Base-by-base conservation (phyloP, 257 asterid genomes). In the Perilla frutescens region DNA sequence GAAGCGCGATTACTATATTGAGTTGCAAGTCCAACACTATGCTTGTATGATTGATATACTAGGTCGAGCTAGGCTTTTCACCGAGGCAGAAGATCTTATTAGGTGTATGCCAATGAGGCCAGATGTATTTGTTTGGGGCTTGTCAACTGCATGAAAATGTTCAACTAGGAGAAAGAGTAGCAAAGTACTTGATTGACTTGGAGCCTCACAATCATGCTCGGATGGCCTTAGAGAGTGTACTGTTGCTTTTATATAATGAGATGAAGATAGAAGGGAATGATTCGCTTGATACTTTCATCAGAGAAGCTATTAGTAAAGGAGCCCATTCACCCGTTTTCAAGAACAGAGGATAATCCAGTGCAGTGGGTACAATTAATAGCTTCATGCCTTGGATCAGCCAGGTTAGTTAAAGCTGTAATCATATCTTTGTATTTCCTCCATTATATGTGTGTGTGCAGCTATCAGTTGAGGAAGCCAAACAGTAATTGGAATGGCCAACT, bases 101-200 rank as follows among this genome's bases (percentile, higher is more conserved):
- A 62, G 70, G n/a, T 78, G 78, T 51, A 89, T 91, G 96, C 88
- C 93, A 5, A 79, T 85, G 90, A 76, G 80, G 77, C 91, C 96
- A 7, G 96, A 91, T 76, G 88, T 81, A 72, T 91, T 60, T 51
- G 93, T 89, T 47, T 91, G 92, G 96, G 93, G 97, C 93, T 7
- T 91, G 97, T 74, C 96, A 88, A 80, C 73, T 86, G 83, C 93
- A 91, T 53, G 88, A 83, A 60, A 84, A 86, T 68, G 81, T 89
- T 31, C 62, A 68, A 41, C 73, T 89, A 51, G 97, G 96, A 68
- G 96, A 88, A 72, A 85, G 68, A 53, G 82, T 91, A 11, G 90
- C 93, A 6, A 75, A 62, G 62, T 8, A 57, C 71, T 81, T 91
- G 86, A 87, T 91, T 77, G 70, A 66, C 13, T 57, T 86, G 82